Evolutionary conservation across 345 rosid genomes (phyloP).

Genomic region (Melastoma malabathricum): DNA sequence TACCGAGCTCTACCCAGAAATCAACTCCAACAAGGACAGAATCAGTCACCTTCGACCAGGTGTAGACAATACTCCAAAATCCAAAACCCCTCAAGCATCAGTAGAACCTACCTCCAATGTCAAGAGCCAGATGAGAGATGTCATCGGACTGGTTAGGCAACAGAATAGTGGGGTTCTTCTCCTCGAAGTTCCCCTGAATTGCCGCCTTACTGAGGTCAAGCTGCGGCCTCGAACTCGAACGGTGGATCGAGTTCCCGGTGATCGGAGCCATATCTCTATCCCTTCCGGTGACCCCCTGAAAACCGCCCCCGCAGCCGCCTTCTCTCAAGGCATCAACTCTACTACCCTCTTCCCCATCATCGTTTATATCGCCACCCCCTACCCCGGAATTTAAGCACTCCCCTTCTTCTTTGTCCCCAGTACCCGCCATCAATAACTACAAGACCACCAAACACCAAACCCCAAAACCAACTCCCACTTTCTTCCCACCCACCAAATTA

Average conservation of each 20-base stretch:
- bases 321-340: conserved; percentile 18
- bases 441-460: neutral
- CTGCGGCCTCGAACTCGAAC: conserved; percentile 92
- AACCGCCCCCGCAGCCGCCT: conserved; percentile 11
- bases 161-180: conserved; percentile 83
- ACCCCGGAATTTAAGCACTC: too few species aligned
- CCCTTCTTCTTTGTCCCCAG: conserved; percentile 2
- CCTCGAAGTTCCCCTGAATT: conserved; percentile 86
- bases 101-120: conserved; percentile 72
- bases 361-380: conserved; percentile 10
- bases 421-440: conserved; percentile 9
- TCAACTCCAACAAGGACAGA: too few species aligned
- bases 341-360: conserved; percentile 5
- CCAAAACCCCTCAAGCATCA: neutral
- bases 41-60: too few species aligned
- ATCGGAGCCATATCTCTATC: conserved; percentile 63
- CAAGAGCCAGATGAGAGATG: conserved; percentile 88
- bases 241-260: conserved; percentile 50
- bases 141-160: conserved; percentile 98
- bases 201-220: conserved; percentile 96
- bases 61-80: neutral
- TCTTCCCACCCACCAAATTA: conserved; percentile 3
- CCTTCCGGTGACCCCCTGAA: conserved; percentile 6
- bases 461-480: conserved; percentile 5
- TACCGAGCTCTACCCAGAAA: too few species aligned